phyloP scores from a whole-genome alignment of 2,329 filamentous ascomycete species.

The Botrytis hyacinthi region DNA sequence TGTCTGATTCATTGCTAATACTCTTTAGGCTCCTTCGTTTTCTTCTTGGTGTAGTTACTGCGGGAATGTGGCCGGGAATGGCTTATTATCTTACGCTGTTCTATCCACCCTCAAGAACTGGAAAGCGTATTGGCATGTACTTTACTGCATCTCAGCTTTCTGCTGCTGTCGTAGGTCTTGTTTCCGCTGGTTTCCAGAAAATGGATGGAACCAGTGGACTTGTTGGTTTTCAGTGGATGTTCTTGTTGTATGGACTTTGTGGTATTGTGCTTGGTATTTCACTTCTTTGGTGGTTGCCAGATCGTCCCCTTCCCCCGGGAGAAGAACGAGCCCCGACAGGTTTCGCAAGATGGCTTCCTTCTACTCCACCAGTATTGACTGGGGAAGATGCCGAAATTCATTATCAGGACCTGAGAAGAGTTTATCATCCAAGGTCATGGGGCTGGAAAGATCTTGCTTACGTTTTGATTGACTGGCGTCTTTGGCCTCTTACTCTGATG shows the following conservation, averaged over 20 bases:
- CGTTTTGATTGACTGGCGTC: slow-evolving; percentile 79
- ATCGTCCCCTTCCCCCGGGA: slow-evolving; percentile 75
- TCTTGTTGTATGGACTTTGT: slow-evolving; percentile 78
- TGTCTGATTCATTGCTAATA: slow-evolving; percentile 13
- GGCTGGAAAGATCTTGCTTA: slow-evolving; percentile 64
- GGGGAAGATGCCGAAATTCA: slow-evolving; percentile 79
- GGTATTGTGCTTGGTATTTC: slow-evolving; percentile 68
- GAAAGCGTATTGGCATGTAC: slow-evolving; percentile 85
- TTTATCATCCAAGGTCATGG: slow-evolving; percentile 77
- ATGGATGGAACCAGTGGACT: slow-evolving; percentile 79
- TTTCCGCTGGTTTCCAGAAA: slow-evolving; percentile 86
- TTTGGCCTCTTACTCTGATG: slow-evolving; percentile 86
- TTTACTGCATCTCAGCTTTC: slow-evolving; percentile 88
- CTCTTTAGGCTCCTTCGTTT: slow-evolving; percentile 67
- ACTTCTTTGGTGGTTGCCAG: slow-evolving; percentile 87
- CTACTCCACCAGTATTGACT: slow-evolving; percentile 66
- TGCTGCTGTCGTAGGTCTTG: slow-evolving; percentile 82
- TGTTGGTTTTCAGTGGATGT: slow-evolving; percentile 90
- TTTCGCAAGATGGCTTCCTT: slow-evolving; percentile 64
- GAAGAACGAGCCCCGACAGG: slow-evolving; percentile 46
- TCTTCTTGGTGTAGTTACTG: slow-evolving; percentile 81
- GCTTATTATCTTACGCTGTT: slow-evolving; percentile 88
- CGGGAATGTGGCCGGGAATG: slow-evolving; percentile 96
- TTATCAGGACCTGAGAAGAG: slow-evolving; percentile 76
- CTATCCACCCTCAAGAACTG: slow-evolving; percentile 82